Evolutionary conservation across 768 basidiomycete species (phyloP), one percentile per base, ranked within the genome.

Genomic region (Chalciporus chontae): DNA sequence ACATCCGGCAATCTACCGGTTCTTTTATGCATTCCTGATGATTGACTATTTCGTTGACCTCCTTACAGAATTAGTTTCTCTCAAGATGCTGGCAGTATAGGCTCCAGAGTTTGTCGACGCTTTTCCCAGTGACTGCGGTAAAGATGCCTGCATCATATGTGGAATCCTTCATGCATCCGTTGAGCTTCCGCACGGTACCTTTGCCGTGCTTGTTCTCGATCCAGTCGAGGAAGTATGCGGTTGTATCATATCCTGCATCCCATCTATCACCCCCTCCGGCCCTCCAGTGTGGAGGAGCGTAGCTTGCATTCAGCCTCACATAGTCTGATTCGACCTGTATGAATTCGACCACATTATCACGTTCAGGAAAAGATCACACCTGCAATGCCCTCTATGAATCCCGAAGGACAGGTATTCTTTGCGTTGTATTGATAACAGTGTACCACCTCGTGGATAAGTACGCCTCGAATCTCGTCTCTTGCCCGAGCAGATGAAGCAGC

Each of bases 331-430:
- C 14, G 14, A 50, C 39, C 21, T 39, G 8, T 49, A 46, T 54
- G 15, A 40, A 32, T 5, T 24, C 13, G 21, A 6, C 26, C 26
- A 26, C 39, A 37, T 51, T 26, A 32, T 17, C 17, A 45, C 18
- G 42, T 27, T 46, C 37, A 15, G 15, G 38, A 36, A 24, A n/a
- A 14, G n/a, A 10, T 53, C 71, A 38, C 51, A 85, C 87, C 87
- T 64, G 88, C 89, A 23, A 92, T 75, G 17, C 89, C 89, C 61
- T 92, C 89, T 53, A 88, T 80, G 41, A 92, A 69, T 2, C 89
- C 89, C 2, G 78, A 77, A 0, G 86, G 85, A 55, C 78, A 83
- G 38, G 75, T 77, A 21, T 73, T 81, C 19, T 69, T 60, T 1
- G 76, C 85, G 57, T 87, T 75, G 66, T 81, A 78, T 60, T 90